phyloP scores from a whole-genome alignment of 352 stramenopile genomes.

The Phytopythium boreale region DNA sequence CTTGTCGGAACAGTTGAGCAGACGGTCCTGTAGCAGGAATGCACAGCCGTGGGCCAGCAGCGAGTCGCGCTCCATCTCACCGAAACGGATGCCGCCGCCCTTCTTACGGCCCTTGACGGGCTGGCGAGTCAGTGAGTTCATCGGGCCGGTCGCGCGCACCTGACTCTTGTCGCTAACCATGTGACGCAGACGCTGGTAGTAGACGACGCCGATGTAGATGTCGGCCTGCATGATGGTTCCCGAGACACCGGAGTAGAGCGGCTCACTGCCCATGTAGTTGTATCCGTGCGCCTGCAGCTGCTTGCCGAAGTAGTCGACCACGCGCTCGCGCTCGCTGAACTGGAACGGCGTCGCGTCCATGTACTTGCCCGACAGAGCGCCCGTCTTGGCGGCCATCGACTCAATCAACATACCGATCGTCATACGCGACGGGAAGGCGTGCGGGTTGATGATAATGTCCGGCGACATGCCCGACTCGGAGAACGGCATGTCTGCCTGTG shows the following conservation, averaged over 20 bases:
- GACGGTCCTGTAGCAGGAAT: slow-evolving; percentile 95
- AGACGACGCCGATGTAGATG: slow-evolving; percentile 99
- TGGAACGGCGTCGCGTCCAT: slow-evolving; percentile 99
- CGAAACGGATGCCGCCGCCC: slow-evolving; percentile 98
- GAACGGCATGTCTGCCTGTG: slow-evolving; percentile 99
- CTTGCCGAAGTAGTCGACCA: slow-evolving; percentile 99
- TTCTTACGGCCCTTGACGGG: slow-evolving; percentile 99
- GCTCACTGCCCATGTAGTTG: slow-evolving; percentile 99
- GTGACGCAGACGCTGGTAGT: slow-evolving; percentile 99
- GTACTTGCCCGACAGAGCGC: slow-evolving; percentile 96
- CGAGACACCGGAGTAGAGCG: slow-evolving; percentile 98
- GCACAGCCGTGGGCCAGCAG: slow-evolving; percentile 97
- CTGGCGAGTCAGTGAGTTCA: slow-evolving; percentile 99
- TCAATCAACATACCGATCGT: slow-evolving; percentile 96
- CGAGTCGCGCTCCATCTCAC: slow-evolving; percentile 99
- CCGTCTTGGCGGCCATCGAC: slow-evolving; percentile 99
- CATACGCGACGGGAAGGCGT: slow-evolving; percentile 98
- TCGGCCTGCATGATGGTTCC: slow-evolving; percentile 99
- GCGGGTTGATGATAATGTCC: slow-evolving; percentile 99
- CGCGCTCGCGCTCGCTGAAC: slow-evolving; percentile 98
- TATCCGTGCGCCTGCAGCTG: slow-evolving; percentile 96
- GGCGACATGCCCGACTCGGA: slow-evolving; percentile 98
- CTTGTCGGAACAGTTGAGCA: slow-evolving; percentile 99
- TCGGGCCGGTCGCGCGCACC: slow-evolving; percentile 96
- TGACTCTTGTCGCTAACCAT: slow-evolving; percentile 99